Evolutionary conservation across 495 filamentous ascomycete species (phyloP).

Genomic region (Amorphotheca resinae): DNA sequence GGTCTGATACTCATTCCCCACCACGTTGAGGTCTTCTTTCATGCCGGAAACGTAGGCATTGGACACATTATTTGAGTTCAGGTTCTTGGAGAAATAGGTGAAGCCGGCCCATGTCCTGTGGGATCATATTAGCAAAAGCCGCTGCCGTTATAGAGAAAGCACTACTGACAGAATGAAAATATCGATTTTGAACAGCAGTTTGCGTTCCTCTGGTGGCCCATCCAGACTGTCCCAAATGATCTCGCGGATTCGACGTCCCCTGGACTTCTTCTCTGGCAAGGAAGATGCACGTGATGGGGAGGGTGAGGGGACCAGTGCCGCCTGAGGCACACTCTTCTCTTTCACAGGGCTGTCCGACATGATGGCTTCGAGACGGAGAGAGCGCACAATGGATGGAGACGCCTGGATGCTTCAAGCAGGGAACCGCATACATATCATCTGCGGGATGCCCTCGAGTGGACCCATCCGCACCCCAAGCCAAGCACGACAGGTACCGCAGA

Average conservation of each 20-base stretch:
- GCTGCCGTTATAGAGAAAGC: not conserved
- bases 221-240: slow-evolving; percentile 39
- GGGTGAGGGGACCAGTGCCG: not conserved
- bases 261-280: slow-evolving; percentile 22
- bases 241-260: not conserved
- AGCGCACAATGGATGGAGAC: not conserved
- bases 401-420: not conserved
- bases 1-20: slow-evolving; percentile 39
- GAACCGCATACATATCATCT: not conserved
- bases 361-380: not conserved
- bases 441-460: too few species aligned
- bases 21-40: slow-evolving; percentile 46
- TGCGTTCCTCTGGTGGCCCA: slow-evolving; percentile 34
- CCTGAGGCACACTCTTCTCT: too few species aligned
- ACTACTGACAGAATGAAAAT: slow-evolving; percentile 6
- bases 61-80: slow-evolving; percentile 35
- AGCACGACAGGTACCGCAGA: too few species aligned
- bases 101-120: slow-evolving; percentile 21
- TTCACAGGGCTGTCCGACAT: too few species aligned
- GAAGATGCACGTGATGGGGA: not conserved
- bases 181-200: slow-evolving; percentile 35
- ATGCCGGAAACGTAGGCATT: slow-evolving; percentile 45
- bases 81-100: slow-evolving; percentile 25
- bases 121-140: not conserved
- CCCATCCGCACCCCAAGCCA: too few species aligned